Conservation (phyloP, 2,329 filamentous ascomycete species). For the Alternaria novae-zelandiae region DNA sequence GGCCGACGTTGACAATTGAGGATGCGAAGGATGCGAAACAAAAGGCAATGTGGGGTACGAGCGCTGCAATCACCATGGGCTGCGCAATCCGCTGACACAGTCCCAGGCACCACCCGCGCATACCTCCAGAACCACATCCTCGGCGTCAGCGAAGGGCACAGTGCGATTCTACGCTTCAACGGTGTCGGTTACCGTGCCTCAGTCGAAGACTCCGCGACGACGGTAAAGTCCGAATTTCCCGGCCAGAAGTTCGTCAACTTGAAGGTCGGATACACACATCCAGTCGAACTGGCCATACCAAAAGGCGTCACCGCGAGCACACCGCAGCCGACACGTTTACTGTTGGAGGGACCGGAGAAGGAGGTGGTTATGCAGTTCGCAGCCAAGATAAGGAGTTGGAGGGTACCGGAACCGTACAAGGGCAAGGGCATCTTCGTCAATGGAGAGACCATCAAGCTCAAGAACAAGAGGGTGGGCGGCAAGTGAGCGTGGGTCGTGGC, state of each 20-base stretch:
- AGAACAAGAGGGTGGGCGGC: slow-evolving; percentile 74
- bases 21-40: slow-evolving; percentile 75
- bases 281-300: slow-evolving; percentile 87
- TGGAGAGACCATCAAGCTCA: slow-evolving; percentile 95
- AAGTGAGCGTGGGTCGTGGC: slow-evolving; percentile 43
- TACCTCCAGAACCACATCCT: slow-evolving; percentile 90
- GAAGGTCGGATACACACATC: slow-evolving; percentile 96
- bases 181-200: slow-evolving; percentile 94
- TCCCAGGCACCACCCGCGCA: slow-evolving; percentile 81
- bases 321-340: slow-evolving; percentile 87
- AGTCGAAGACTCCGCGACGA: slow-evolving; percentile 77
- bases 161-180: slow-evolving; percentile 87
- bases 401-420: slow-evolving; percentile 96
- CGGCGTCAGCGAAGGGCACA: slow-evolving; percentile 95
- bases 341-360: slow-evolving; percentile 87
- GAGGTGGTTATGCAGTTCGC: slow-evolving; percentile 90
- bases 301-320: slow-evolving; percentile 82
- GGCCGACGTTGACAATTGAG: slow-evolving; percentile 72
- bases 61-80: not conserved
- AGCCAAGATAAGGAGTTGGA: slow-evolving; percentile 85
- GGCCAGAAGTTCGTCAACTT: slow-evolving; percentile 89
- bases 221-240: slow-evolving; percentile 70
- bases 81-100: slow-evolving; percentile 5
- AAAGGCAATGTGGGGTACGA: slow-evolving; percentile 91
- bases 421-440: slow-evolving; percentile 99